phyloP scores from a whole-genome alignment of 169 alveolate genomes.

The Eimeria acervulina region DNA sequence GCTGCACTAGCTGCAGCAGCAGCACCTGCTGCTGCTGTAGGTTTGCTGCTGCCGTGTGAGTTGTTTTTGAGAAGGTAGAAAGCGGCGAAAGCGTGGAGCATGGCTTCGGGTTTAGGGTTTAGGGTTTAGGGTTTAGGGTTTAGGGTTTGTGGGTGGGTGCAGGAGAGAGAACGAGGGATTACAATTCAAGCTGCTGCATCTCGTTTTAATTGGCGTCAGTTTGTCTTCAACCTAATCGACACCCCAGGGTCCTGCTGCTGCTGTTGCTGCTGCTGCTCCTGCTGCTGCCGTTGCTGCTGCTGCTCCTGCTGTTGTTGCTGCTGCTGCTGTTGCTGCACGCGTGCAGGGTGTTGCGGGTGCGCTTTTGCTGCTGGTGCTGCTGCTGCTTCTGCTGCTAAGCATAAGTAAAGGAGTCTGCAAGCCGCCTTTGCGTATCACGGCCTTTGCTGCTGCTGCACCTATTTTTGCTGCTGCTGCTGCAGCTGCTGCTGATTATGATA shows the following conservation, averaged over 20 bases:
- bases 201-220: constrained; percentile 95
- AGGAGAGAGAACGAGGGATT: constrained; percentile 97
- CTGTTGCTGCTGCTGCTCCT: constrained; percentile 19
- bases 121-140: constrained; percentile 32
- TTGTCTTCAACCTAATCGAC: constrained; percentile 70
- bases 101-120: neutral
- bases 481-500: neutral
- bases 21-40: too few species aligned
- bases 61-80: too few species aligned
- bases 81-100: too few species aligned
- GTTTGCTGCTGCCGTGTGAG: too few species aligned
- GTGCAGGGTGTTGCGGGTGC: too few species aligned
- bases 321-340: too few species aligned
- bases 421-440: too few species aligned
- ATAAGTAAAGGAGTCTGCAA: too few species aligned
- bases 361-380: constrained; percentile 92
- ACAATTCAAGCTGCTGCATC: constrained; percentile 98
- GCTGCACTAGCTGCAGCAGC: neutral
- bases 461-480: constrained; percentile 17
- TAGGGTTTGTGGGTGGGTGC: constrained; percentile 4
- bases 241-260: constrained; percentile 80
- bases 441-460: constrained; percentile 5
- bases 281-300: constrained; percentile 32
- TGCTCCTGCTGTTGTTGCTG: constrained; percentile 13
- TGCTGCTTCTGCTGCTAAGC: too few species aligned